phyloP scores from a whole-genome alignment of 108 stramenopile genomes.

The Fragilaria crotonensis region DNA sequence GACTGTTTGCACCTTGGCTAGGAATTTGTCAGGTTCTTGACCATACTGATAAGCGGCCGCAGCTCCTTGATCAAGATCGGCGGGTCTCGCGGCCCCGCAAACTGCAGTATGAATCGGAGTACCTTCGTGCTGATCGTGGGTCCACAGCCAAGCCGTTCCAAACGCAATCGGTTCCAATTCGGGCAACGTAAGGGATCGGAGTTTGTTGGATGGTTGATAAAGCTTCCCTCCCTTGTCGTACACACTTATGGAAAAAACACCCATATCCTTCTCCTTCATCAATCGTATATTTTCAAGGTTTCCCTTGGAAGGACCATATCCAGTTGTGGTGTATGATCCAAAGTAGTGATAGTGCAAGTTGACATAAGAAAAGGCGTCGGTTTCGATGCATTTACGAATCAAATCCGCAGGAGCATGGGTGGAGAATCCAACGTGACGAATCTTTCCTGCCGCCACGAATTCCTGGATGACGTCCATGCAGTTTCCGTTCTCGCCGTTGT shows the following conservation, averaged over 20 bases:
- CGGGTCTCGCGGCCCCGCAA: conserved; percentile 63
- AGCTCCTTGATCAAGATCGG: conserved; percentile 66
- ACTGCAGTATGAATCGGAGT: conserved; percentile 53
- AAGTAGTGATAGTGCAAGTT: conserved; percentile 87
- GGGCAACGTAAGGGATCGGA: conserved; percentile 62
- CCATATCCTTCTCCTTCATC: conserved; percentile 73
- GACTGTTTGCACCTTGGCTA: conserved; percentile 10
- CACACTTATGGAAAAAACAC: conserved; percentile 79
- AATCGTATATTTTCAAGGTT: conserved; percentile 57
- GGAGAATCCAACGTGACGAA: conserved; percentile 80
- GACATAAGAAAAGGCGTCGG: conserved; percentile 74
- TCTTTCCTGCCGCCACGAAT: conserved; percentile 55
- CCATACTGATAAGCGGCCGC: conserved; percentile 39
- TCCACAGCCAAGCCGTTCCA: conserved; percentile 58
- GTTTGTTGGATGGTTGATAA: conserved; percentile 57
- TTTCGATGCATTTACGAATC: conserved; percentile 57
- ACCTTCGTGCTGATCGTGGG: conserved; percentile 29
- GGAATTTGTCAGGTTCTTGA: conserved; percentile 15
- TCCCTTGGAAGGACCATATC: conserved; percentile 46
- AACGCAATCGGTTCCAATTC: conserved; percentile 72
- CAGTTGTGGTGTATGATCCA: conserved; percentile 81
- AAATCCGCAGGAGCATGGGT: conserved; percentile 75
- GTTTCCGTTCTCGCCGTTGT: conserved; percentile 36
- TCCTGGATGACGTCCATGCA: conserved; percentile 55
- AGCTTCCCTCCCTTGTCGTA: conserved; percentile 86